Base-by-base conservation (phyloP, 768 basidiomycete species). In the Pluteus cervinus region DNA sequence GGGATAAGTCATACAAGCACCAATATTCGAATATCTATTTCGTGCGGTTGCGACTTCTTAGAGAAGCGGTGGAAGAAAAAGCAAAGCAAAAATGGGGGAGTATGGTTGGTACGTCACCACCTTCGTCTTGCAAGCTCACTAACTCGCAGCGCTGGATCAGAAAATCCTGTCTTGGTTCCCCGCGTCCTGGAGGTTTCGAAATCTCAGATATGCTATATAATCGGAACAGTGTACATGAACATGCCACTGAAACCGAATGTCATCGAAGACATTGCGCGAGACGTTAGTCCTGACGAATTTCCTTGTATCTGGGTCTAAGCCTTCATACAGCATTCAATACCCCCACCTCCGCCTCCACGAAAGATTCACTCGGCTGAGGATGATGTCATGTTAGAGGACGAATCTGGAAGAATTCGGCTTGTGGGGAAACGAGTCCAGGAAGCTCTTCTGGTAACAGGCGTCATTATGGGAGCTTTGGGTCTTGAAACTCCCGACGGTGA, bases 161-260 rank as follows among this genome's bases (percentile, higher is more conserved):
- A 80, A 7, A 66, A 72, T 8, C 89, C 91, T 0, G 52, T 69
- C 8, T 70, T 81, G 21, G 75, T 93, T n/a, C 71, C 79, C 5
- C 73, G 88, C 21, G 86, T 94, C 2, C 76, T 96, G 4, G 94
- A 98, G 41, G 82, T 98, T 6, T 65, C 79, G 31, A 86, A 89
- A 49, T 83, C 84, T 1, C 68, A 84, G 50, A 65, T 94, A 38
- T 96, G 91, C 58, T 97, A 84, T 58, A 75, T 98, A 43, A 67
- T 96, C 37, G 96, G 96, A 3, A 99, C 96, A 0, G 81, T 97
- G 5, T 99, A 97, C 58, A 84, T 98, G 80, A 92, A 99, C 43
- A 99, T 99, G 96, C 89, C 92, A 7, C 69, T 98, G 36, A 99
- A 99, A 54, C 94, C 94, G 0, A 98, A 97, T 52, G 87, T 99